Percentiles rank a stretch among this genome's conserved stretches.
These are phyloP conservation scores for Pilobolus umbonatus DNA, from an alignment of 192 early-diverging fungal species.

Conservation along the genomic window DNA sequence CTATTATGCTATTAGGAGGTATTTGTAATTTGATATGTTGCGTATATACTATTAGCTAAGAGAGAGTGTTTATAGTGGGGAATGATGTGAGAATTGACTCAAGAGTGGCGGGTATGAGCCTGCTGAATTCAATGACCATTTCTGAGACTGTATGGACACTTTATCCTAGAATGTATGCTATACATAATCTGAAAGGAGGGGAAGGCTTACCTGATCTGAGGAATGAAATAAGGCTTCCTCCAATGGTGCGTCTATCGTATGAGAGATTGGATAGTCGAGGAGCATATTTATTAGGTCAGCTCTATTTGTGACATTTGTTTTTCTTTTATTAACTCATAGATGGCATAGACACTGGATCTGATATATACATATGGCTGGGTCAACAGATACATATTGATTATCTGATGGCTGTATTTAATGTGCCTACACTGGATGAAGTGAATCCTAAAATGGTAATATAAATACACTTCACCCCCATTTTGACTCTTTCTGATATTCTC, in stretches of 20 bases:
- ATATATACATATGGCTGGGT: slow-evolving; percentile 85
- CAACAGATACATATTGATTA: slow-evolving; percentile 54
- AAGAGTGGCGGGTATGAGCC: slow-evolving; percentile 76
- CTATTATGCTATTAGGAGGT: slow-evolving; percentile 72
- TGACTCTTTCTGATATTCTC: not conserved
- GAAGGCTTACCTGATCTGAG: slow-evolving; percentile 28
- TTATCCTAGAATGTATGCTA: slow-evolving; percentile 72
- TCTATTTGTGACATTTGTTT: no score
- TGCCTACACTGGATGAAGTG: slow-evolving; percentile 62
- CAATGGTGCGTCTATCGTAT: slow-evolving; percentile 67
- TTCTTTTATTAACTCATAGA: no score
- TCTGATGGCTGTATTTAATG: slow-evolving; percentile 76
- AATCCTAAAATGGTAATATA: slow-evolving; percentile 62
- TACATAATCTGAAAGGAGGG: slow-evolving; percentile 20
- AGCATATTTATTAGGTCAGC: slow-evolving; percentile 76
- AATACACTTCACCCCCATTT: not conserved
- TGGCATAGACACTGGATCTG: slow-evolving; percentile 78
- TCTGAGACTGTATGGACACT: slow-evolving; percentile 70
- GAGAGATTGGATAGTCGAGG: slow-evolving; percentile 71
- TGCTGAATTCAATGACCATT: slow-evolving; percentile 77
- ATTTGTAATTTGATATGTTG: slow-evolving; percentile 19
- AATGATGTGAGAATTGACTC: slow-evolving; percentile 70
- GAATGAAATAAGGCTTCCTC: slow-evolving; percentile 62
- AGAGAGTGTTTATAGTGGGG: slow-evolving; percentile 18
- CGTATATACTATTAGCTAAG: not conserved